Conservation (phyloP, 441 rosid genomes). For the Populus hybrid region DNA sequence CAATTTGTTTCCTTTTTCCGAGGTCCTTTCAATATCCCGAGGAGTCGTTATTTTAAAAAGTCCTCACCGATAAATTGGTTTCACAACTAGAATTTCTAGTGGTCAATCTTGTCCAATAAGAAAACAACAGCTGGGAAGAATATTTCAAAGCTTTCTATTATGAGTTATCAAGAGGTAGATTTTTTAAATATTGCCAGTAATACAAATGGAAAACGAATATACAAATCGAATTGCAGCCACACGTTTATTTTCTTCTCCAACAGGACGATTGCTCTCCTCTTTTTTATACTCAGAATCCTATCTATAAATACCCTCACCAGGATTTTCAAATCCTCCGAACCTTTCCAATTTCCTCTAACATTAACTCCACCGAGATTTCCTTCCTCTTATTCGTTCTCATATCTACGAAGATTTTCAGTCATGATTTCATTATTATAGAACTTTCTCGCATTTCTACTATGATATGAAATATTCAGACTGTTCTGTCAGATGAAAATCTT, state of each 20-base stretch:
- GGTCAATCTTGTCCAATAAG: not conserved
- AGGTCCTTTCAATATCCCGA: not conserved
- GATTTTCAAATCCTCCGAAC: not conserved
- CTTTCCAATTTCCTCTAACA: not conserved
- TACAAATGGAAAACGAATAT: not conserved
- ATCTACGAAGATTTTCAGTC: not conserved
- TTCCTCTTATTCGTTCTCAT: not conserved
- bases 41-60: not conserved
- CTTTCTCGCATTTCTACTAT: not conserved
- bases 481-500: constrained; percentile 29
- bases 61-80: not conserved
- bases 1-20: no score
- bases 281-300: not conserved
- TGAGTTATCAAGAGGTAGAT: not conserved
- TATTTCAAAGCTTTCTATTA: not conserved
- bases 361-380: not conserved
- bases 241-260: not conserved
- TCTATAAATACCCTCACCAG: constrained; percentile 13
- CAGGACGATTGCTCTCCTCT: not conserved
- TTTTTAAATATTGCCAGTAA: not conserved
- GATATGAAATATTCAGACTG: constrained; percentile 41
- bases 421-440: not conserved
- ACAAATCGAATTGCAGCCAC: not conserved
- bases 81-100: not conserved
- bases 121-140: not conserved